Evolutionary conservation across 116 monocot genomes (phyloP), one percentile per base, ranked within the genome.

Genomic region (Cymodocea nodosa): DNA sequence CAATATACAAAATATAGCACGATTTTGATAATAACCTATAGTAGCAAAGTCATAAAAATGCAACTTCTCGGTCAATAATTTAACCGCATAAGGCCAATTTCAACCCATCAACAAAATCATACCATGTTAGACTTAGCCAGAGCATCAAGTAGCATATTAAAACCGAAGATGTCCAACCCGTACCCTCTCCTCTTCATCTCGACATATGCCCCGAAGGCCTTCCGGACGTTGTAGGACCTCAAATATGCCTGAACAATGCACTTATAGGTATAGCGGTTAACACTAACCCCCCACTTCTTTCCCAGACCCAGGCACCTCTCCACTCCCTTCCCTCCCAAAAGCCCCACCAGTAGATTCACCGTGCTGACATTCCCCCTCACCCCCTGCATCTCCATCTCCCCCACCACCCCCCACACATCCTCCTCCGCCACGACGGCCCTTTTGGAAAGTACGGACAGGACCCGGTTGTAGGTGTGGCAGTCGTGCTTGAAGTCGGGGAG

Each of bases 71-170:
- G 11, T 8, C 0, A 44, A 11, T 11, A 2, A 44, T 11, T 8
- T 44, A 44, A 23, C 22, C 12, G 23, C 22, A 44, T 18, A 48
- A 64, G 14, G 13, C 35, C 19, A 35, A 64, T 23, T 40, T 48
- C 66, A 66, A 34, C 34, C 23, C 34, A 52, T 8, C 13, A 68
- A 15, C 20, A 57, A 24, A 57, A 25, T 17, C 6, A n/a, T 58
- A 88, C 83, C 85, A 80, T 91, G 35, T 82, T 75, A 52, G 85
- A 83, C 71, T 97, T 87, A 4, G 85, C 83, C 12, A 97, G 66
- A 4, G 97, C 83, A 80, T 97, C 88, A 24, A 97, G 69, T 13
- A 91, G 79, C 92, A 97, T 91, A 51, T 97, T 97, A 53, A 91
- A 97, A 20, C 80, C 91, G 77, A 98, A 98, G 22, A 98, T 80